These are phyloP conservation scores for Berkeleyomyces rouxiae DNA, from an alignment of 2,329 filamentous ascomycete genomes.

Conservation along the genomic window DNA sequence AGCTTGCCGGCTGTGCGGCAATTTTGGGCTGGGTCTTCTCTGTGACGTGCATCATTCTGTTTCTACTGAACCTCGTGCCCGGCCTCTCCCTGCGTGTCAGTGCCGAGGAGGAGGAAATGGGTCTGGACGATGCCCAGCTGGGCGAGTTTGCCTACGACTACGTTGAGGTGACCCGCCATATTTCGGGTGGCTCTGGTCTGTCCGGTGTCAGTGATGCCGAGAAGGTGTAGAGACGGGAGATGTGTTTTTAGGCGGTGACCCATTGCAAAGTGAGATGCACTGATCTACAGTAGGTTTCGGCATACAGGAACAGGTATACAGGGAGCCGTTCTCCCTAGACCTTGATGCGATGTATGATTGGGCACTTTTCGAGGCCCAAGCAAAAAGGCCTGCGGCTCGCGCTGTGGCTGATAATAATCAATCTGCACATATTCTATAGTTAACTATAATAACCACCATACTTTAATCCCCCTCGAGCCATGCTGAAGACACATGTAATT, in stretches of 20 bases:
- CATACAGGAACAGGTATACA: neutral
- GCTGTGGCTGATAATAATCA: neutral
- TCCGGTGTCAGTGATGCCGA: constrained; percentile 9
- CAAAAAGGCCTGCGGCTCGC: neutral
- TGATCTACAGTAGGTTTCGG: too few relatives aligned
- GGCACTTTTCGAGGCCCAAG: neutral
- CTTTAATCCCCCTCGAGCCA: neutral
- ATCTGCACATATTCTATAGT: neutral
- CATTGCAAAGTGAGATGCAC: neutral
- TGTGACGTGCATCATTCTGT: constrained; percentile 52
- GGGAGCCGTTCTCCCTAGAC: neutral
- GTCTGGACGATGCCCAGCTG: constrained; percentile 57
- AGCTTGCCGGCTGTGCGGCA: constrained; percentile 51
- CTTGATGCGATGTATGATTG: neutral
- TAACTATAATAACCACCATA: neutral
- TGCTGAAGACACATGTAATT: neutral
- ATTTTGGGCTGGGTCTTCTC: constrained; percentile 50
- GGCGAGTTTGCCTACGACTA: constrained; percentile 77
- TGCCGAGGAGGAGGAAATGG: constrained; percentile 51
- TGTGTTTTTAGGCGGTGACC: neutral
- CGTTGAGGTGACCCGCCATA: constrained; percentile 52
- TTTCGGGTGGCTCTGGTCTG: constrained; percentile 26
- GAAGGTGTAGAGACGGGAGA: constrained; percentile 12
- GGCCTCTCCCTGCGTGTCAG: constrained; percentile 52
- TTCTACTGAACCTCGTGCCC: constrained; percentile 53